Evolutionary conservation across 805 yeast species (phyloP), one percentile per base, ranked within the genome.

Genomic region (Pichia gijzeniarum): DNA sequence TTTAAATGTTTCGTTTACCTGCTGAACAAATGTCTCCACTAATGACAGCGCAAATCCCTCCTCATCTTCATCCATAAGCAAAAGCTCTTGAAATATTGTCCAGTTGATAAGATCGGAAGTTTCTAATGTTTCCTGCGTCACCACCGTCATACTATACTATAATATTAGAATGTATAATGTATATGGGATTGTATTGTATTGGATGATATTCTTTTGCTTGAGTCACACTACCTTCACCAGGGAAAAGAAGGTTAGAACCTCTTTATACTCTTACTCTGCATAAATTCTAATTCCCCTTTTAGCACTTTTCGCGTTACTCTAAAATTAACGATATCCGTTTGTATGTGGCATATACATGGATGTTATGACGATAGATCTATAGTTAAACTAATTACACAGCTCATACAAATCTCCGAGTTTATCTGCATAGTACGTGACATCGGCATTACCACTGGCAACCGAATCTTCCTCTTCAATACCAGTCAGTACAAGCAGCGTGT

Each of bases 61-160:
- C 59, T 85, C 95, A 57, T 91, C 98, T 59, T 91, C 96, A 64
- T 93, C 99, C 97, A 93, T 90, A 43, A 86, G 81, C 41, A 90
- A 76, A 47, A 93, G 73, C 68, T 93, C 98, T 46, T 82, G 79
- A 61, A 93, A 83, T 25, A 89, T 91, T 36, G 76, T 69, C 96
- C 96, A 88, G 62, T 89, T 90, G 49, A 93, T 82, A 51, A 86
- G 70, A 35, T 86, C 95, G 9, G 79, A 61, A 54, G 67, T 69
- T 53, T 74, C 62, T 14, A 62, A 44, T 2, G 58, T 58, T 41
- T 59, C 61, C 39, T 52, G 59, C 14, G 62, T 59, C 39, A 60
- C 61, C 17, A 40, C 17, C 53, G 48, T 50, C 10, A 7, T 31
- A 7, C 30, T 31, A 7, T 36, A 3, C 17, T 32, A 32, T 32